A percentile compares a stretch with the other conserved stretches of the same genome.
Evolutionary conservation across 352 stramenopile species (phyloP).

Genomic region (Phytophthora agathidicida): DNA sequence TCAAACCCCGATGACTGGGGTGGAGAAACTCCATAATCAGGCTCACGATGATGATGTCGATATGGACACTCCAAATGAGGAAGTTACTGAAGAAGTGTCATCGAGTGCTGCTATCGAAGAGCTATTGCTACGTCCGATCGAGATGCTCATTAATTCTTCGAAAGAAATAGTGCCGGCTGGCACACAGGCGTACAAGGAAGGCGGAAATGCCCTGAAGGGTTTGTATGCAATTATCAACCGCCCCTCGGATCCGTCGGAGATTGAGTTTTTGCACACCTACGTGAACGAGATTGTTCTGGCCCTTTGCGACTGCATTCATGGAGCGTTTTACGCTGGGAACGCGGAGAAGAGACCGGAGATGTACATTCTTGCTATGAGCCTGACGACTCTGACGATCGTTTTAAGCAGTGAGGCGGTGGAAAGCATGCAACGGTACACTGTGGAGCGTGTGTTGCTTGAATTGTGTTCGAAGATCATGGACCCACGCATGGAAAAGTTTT

Average conservation of each 20-base stretch:
- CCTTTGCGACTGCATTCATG: constrained; percentile 79
- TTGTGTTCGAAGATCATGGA: constrained; percentile 80
- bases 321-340: constrained; percentile 66
- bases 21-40: constrained; percentile 42
- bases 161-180: constrained; percentile 66
- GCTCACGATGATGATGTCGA: constrained; percentile 56
- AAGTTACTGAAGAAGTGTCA: constrained; percentile 16
- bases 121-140: constrained; percentile 69
- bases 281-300: constrained; percentile 81
- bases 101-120: constrained; percentile 47
- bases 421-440: constrained; percentile 73
- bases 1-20: constrained; percentile 31
- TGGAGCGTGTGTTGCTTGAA: constrained; percentile 81
- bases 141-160: constrained; percentile 62
- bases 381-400: constrained; percentile 73
- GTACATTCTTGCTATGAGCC: constrained; percentile 73
- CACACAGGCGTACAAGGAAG: constrained; percentile 61
- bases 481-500: constrained; percentile 65
- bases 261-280: constrained; percentile 72
- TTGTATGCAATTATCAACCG: constrained; percentile 81
- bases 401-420: constrained; percentile 61
- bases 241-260: constrained; percentile 57
- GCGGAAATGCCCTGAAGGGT: constrained; percentile 79
- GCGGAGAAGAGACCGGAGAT: constrained; percentile 69
- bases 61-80: constrained; percentile 44